Evolutionary conservation across 176 grass and related monocot species (phyloP).

Genomic region (Zea mays): Zm-B73-REFERENCE-NAM-5.0 NC_050097.1:65077501-65078000

Average conservation of each 20-base stretch:
- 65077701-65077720: neutral
- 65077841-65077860: neutral
- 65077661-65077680: neutral
- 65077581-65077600: constrained; percentile 3
- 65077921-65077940: no score
- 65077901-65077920: no score
- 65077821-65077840: neutral
- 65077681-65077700: neutral
- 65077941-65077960: no score
- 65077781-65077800: neutral
- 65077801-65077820: neutral
- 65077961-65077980: no score
- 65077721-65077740: neutral
- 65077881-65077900: no score
- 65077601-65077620: neutral
- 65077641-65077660: neutral
- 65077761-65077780: neutral
- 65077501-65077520: constrained; percentile 94
- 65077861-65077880: neutral
- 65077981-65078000: no score
- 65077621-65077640: neutral
- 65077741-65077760: neutral
- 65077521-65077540: constrained; percentile 96
- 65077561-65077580: neutral
- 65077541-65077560: constrained; percentile 16